These are phyloP conservation scores for Casaregolazyma lundiana DNA, from an alignment of 1,139 yeast species.

Conservation along the genomic window DNA sequence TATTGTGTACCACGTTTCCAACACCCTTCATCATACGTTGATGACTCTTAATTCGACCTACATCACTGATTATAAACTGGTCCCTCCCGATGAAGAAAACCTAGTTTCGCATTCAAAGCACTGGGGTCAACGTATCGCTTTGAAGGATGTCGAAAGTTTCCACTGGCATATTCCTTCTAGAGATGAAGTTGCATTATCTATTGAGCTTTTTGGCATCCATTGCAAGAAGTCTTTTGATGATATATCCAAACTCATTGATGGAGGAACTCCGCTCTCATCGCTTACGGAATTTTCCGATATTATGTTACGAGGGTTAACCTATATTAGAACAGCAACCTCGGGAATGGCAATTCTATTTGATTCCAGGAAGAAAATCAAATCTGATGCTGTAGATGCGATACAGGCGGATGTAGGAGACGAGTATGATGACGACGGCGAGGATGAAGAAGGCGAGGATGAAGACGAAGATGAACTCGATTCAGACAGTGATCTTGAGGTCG, in stretches of 20 bases:
- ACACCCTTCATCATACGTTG: constrained; percentile 61
- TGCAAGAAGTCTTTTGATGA: constrained; percentile 32
- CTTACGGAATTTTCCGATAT: constrained; percentile 29
- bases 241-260: constrained; percentile 23
- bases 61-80: constrained; percentile 25
- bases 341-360: constrained; percentile 78
- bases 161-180: constrained; percentile 71
- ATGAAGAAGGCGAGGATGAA: constrained; percentile 15
- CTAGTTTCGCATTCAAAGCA: constrained; percentile 16
- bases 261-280: constrained; percentile 17
- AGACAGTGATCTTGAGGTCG: constrained; percentile 25
- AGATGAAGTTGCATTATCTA: constrained; percentile 57
- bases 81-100: constrained; percentile 18
- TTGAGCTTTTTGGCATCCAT: constrained; percentile 52
- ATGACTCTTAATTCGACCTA: constrained; percentile 53
- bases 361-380: constrained; percentile 37
- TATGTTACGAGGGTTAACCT: constrained; percentile 51
- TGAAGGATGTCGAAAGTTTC: constrained; percentile 46
- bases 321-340: constrained; percentile 57
- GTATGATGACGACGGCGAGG: constrained; percentile 6
- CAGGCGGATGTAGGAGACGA: constrained; percentile 10
- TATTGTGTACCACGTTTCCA: constrained; percentile 38
- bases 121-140: constrained; percentile 34
- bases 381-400: constrained; percentile 13
- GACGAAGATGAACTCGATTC: constrained; percentile 30